These are phyloP conservation scores for Theobroma cacao DNA, from an alignment of 345 rosid species.

Conservation along the genomic window DNA sequence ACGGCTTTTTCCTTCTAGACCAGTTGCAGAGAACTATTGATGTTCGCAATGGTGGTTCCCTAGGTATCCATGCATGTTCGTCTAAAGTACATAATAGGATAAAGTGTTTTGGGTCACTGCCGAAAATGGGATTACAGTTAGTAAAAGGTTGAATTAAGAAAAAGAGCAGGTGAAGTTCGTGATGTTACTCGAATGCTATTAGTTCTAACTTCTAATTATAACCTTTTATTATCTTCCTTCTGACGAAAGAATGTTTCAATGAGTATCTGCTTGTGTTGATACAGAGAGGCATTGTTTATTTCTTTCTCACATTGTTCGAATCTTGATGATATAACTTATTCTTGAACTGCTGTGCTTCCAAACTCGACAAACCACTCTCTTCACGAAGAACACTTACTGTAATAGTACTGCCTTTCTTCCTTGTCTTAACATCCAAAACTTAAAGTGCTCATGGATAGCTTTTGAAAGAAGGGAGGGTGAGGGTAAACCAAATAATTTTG, in stretches of 20 bases:
- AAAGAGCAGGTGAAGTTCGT: not conserved
- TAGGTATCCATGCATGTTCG: not conserved
- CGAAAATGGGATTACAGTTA: not conserved
- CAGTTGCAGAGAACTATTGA: constrained; percentile 72
- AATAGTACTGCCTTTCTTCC: not conserved
- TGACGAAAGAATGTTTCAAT: no score
- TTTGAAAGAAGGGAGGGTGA: not conserved
- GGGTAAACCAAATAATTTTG: not conserved
- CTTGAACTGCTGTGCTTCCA: not conserved
- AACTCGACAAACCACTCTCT: not conserved
- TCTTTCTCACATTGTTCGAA: not conserved
- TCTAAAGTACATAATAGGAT: not conserved
- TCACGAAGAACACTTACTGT: not conserved
- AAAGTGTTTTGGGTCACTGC: not conserved
- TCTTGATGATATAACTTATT: not conserved
- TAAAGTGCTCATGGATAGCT: not conserved
- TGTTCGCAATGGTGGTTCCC: not conserved
- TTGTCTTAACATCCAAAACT: not conserved
- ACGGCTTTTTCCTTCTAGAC: constrained; percentile 86
- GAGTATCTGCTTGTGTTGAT: not conserved
- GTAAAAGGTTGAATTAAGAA: not conserved
- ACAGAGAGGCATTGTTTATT: not conserved
- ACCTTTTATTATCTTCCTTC: not conserved
- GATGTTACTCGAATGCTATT: not conserved
- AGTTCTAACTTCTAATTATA: not conserved